Evolutionary conservation across 768 basidiomycete species (phyloP).

Genomic region (Hemileccinum rubropunctum): DNA sequence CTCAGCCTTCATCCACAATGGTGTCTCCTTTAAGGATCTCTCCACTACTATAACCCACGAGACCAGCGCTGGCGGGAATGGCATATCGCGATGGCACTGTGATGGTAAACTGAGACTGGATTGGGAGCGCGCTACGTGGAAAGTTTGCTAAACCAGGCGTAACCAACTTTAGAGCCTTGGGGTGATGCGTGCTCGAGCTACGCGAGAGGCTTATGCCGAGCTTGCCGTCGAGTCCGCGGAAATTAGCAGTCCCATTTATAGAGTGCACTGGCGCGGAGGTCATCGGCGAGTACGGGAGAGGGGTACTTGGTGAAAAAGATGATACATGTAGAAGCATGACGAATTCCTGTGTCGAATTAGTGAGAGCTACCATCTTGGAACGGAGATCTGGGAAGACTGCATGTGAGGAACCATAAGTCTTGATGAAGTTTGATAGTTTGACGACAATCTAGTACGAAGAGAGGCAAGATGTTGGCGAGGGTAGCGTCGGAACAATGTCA

Average conservation of each 20-base stretch:
- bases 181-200: constrained; percentile 53
- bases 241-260: constrained; percentile 5
- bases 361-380: constrained; percentile 70
- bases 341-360: constrained; percentile 83
- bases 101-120: constrained; percentile 44
- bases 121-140: constrained; percentile 55
- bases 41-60: constrained; percentile 13
- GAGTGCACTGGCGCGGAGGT: constrained; percentile 27
- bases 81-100: constrained; percentile 29
- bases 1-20: constrained; percentile 30
- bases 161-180: constrained; percentile 39
- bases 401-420: constrained; percentile 53
- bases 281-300: constrained; percentile 62
- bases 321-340: constrained; percentile 85
- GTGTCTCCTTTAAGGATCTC: constrained; percentile 14
- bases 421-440: constrained; percentile 70
- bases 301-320: constrained; percentile 63
- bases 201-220: constrained; percentile 56
- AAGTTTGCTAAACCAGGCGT: constrained; percentile 30
- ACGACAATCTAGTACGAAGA: constrained; percentile 60
- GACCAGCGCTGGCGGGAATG: background rate
- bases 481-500: background rate
- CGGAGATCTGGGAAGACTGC: constrained; percentile 62
- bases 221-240: constrained; percentile 41
- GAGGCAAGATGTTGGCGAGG: constrained; percentile 3